phyloP scores from a whole-genome alignment of 2,329 filamentous ascomycete species.

The Claviceps monticola region DNA sequence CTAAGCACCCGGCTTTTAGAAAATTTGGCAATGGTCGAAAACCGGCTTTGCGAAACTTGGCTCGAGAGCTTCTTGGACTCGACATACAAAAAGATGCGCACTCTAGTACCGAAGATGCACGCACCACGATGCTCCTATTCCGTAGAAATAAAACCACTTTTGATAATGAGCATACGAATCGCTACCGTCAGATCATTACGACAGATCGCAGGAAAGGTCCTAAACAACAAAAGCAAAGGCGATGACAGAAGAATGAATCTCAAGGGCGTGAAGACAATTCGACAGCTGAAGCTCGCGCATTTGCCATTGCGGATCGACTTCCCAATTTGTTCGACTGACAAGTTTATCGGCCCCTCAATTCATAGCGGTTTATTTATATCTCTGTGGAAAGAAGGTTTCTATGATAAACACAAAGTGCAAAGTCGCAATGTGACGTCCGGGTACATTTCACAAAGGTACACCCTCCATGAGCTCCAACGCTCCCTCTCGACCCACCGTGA shows the following conservation, averaged over 20 bases:
- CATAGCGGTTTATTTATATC: background rate
- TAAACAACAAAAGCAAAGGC: constrained; percentile 16
- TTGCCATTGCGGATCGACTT: background rate
- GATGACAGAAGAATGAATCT: background rate
- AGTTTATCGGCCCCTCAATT: background rate
- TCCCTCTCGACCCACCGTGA: constrained; percentile 54
- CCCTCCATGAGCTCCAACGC: constrained; percentile 55
- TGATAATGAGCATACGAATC: constrained; percentile 63
- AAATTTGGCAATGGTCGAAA: constrained; percentile 54
- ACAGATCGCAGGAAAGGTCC: constrained; percentile 21
- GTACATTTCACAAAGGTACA: constrained; percentile 39
- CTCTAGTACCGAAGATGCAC: constrained; percentile 64
- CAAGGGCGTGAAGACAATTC: background rate
- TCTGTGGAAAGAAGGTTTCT: background rate
- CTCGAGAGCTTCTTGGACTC: constrained; percentile 41
- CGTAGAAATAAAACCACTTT: constrained; percentile 71
- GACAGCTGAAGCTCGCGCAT: background rate
- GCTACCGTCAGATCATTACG: constrained; percentile 31
- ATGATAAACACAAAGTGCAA: background rate
- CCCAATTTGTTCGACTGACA: background rate
- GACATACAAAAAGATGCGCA: constrained; percentile 52
- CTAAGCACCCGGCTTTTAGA: constrained; percentile 60
- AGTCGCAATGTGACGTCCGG: background rate
- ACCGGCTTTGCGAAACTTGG: constrained; percentile 49
- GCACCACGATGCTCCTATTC: constrained; percentile 83